Percentiles rank a stretch among this genome's conserved stretches.
Evolutionary conservation across 2,329 filamentous ascomycete species (phyloP).

Genomic region (Rutstroemia sp.): DNA sequence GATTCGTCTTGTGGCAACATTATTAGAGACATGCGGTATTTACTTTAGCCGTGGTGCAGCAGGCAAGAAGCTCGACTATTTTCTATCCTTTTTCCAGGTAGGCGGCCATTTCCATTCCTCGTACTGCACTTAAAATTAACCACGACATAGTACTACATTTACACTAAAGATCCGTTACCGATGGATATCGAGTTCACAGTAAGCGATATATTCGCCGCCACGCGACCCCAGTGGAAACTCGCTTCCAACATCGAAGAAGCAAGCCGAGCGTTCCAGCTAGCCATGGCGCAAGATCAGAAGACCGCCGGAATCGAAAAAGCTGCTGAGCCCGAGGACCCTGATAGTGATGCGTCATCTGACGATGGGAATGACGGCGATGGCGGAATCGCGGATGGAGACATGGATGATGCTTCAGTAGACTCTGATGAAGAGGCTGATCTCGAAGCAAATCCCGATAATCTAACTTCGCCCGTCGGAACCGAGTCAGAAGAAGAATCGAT

Average conservation of each 20-base stretch:
- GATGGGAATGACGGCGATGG: conserved; percentile 62
- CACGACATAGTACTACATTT: conserved; percentile 72
- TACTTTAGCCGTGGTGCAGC: conserved; percentile 91
- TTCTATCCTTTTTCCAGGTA: conserved; percentile 88
- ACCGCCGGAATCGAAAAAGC: conserved; percentile 62
- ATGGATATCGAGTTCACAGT: conserved; percentile 98
- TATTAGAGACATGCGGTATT: conserved; percentile 91
- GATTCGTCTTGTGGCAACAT: conserved; percentile 78
- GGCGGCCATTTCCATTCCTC: conserved; percentile 7
- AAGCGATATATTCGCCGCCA: conserved; percentile 80
- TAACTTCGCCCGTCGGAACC: conserved; percentile 45
- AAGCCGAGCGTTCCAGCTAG: conserved; percentile 72
- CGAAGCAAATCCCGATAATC: conserved; percentile 42
- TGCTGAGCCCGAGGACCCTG: conserved; percentile 64
- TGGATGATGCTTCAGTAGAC: conserved; percentile 39
- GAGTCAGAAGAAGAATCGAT: conserved; percentile 79
- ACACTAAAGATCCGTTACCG: conserved; percentile 79
- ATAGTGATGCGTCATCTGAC: conserved; percentile 65
- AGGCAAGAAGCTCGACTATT: conserved; percentile 97
- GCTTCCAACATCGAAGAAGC: conserved; percentile 77
- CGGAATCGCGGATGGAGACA: conserved; percentile 45
- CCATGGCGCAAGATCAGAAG: conserved; percentile 87
- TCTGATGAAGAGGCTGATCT: conserved; percentile 46
- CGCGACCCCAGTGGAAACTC: conserved; percentile 89
- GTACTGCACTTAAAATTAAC: conserved; percentile 13